Evolutionary conservation across 768 basidiomycete species (phyloP).

Genomic region (Hemileccinum impolitum): DNA sequence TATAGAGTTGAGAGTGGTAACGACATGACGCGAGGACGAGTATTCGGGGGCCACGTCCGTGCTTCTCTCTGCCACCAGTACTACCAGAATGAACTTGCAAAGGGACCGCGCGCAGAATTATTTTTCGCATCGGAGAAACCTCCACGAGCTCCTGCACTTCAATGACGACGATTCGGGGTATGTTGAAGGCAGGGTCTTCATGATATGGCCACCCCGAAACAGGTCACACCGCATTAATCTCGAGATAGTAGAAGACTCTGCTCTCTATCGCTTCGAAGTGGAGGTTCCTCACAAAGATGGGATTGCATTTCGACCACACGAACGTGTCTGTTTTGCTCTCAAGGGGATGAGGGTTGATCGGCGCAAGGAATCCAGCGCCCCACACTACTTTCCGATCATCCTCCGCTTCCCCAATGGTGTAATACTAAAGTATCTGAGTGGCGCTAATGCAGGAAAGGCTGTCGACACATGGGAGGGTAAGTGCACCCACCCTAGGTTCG

Average conservation of each 20-base stretch:
- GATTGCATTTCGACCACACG: conserved; percentile 40
- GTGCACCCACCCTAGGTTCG: conserved; percentile 3
- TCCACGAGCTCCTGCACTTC: conserved; percentile 32
- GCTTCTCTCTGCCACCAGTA: too few relatives aligned
- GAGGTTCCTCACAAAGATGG: conserved; percentile 32
- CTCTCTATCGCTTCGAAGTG: conserved; percentile 36
- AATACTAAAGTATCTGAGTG: conserved; percentile 36
- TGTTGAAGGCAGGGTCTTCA: conserved; percentile 40
- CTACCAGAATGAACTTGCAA: conserved; percentile 8
- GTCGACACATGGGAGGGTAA: conserved; percentile 44
- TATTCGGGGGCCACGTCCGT: conserved; percentile 6
- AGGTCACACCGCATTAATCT: conserved; percentile 31
- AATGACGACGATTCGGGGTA: conserved; percentile 35
- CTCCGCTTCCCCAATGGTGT: conserved; percentile 45
- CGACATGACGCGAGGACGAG: conserved; percentile 8
- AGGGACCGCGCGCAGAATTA: neutral
- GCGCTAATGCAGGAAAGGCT: conserved; percentile 23
- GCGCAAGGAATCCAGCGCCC: conserved; percentile 24
- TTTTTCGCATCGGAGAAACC: conserved; percentile 28
- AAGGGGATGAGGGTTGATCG: conserved; percentile 38
- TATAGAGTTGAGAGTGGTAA: conserved; percentile 39
- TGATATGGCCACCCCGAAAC: conserved; percentile 41
- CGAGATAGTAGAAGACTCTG: conserved; percentile 17
- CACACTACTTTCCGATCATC: conserved; percentile 36
- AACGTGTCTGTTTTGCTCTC: conserved; percentile 46